phyloP scores from a whole-genome alignment of 2,329 filamentous ascomycete species.

The Fusarium tupiense region DNA sequence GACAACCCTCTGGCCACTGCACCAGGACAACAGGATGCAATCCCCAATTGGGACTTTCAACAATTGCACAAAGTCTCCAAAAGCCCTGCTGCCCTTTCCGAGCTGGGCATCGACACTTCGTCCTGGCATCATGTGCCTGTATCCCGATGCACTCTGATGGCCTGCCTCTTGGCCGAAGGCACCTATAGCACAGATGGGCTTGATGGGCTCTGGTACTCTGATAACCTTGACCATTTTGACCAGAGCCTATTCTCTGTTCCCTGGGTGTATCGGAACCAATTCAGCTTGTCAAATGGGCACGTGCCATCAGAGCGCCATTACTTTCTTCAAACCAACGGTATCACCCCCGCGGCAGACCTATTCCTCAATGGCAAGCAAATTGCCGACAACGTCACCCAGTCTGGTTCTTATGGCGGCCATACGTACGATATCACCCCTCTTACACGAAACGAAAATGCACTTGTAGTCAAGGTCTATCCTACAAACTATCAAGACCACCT shows the following conservation, averaged over 20 bases:
- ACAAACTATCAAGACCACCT: neutral
- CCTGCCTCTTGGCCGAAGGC: neutral
- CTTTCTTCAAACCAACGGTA: neutral
- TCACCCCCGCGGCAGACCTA: neutral
- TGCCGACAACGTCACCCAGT: neutral
- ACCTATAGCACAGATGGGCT: neutral
- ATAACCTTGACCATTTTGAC: neutral
- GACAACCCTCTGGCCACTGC: neutral
- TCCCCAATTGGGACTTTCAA: neutral
- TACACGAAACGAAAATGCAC: neutral
- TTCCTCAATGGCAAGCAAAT: neutral
- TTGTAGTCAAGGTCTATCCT: neutral
- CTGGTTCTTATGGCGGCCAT: neutral
- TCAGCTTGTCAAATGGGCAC: neutral
- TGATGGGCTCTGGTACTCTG: neutral
- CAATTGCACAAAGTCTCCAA: neutral
- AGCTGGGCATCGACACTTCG: neutral
- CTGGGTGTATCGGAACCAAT: neutral
- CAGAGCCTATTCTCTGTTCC: neutral
- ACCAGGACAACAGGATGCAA: neutral
- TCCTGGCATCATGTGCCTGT: neutral
- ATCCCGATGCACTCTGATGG: neutral
- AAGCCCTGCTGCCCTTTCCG: neutral
- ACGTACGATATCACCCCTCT: neutral
- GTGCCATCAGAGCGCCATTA: neutral